These are phyloP conservation scores for Fraxinus anomala DNA, from an alignment of 257 asterid genomes.

Conservation along the genomic window DNA sequence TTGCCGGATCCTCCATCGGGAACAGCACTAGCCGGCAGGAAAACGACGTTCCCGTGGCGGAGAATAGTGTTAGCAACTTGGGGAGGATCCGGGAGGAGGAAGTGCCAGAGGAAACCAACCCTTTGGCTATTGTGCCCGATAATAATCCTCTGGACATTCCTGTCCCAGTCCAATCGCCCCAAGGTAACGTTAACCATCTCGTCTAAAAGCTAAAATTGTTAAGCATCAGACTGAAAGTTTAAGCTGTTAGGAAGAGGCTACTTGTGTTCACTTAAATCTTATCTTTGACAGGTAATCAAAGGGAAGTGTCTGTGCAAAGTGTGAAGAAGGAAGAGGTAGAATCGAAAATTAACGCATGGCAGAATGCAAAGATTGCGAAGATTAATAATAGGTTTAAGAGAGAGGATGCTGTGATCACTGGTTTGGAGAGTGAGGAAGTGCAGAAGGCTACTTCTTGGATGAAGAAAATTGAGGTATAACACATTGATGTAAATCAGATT, in stretches of 20 bases:
- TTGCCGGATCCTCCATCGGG: constrained; percentile 33
- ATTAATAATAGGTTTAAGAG: constrained; percentile 85
- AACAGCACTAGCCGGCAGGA: constrained; percentile 21
- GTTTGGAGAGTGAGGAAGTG: constrained; percentile 85
- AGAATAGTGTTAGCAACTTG: constrained; percentile 29
- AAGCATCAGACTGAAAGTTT: too few species aligned
- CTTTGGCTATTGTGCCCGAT: constrained; percentile 74
- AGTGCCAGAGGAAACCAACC: constrained; percentile 51
- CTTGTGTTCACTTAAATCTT: not conserved
- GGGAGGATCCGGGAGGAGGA: constrained; percentile 68
- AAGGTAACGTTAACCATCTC: not conserved
- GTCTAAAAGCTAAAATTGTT: not conserved
- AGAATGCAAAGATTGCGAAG: constrained; percentile 77
- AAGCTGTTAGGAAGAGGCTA: not conserved
- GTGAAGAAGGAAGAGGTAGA: constrained; percentile 92
- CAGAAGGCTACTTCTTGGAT: constrained; percentile 84
- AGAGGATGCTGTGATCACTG: constrained; percentile 75
- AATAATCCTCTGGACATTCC: constrained; percentile 28
- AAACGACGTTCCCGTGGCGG: constrained; percentile 28
- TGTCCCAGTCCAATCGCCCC: constrained; percentile 36
- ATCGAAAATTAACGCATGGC: constrained; percentile 86
- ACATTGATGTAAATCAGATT: too few species aligned
- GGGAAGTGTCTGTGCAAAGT: constrained; percentile 49
- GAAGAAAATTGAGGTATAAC: constrained; percentile 89
- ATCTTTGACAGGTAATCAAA: not conserved